These are phyloP conservation scores for Celoporthe dispersa DNA, from an alignment of 2,329 filamentous ascomycete genomes.

Conservation along the genomic window DNA sequence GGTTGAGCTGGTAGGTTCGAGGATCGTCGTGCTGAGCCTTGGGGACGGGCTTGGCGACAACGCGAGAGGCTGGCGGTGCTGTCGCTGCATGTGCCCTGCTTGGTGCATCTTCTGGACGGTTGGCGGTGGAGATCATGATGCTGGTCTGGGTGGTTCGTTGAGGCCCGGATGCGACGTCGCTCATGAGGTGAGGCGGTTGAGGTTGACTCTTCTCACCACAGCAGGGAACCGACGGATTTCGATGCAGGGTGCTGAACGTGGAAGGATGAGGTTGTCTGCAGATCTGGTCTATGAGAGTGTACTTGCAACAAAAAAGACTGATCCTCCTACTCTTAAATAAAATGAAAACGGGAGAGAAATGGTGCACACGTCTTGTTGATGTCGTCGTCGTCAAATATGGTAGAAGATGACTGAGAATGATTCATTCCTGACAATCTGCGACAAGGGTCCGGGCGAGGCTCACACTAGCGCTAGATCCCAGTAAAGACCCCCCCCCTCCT, in stretches of 20 bases:
- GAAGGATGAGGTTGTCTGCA: background rate
- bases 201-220: background rate
- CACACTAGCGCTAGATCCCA: background rate
- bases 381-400: background rate
- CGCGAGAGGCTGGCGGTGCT: slow-evolving; percentile 49
- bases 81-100: slow-evolving; percentile 48
- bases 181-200: background rate
- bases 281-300: background rate
- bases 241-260: background rate
- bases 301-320: background rate
- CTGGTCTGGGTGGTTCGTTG: background rate
- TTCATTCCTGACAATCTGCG: background rate
- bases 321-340: background rate
- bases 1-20: slow-evolving; percentile 73
- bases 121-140: slow-evolving; percentile 25
- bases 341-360: too few species aligned
- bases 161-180: background rate
- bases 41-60: slow-evolving; percentile 69
- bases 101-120: slow-evolving; percentile 11
- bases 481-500: background rate
- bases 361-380: too few species aligned
- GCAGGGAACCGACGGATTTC: background rate
- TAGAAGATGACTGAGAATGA: slow-evolving; percentile 10
- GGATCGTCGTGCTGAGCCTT: slow-evolving; percentile 68
- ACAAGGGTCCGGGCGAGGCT: background rate